phyloP scores from a whole-genome alignment of 495 filamentous ascomycete species.

The Aspergillus panamensis region DNA sequence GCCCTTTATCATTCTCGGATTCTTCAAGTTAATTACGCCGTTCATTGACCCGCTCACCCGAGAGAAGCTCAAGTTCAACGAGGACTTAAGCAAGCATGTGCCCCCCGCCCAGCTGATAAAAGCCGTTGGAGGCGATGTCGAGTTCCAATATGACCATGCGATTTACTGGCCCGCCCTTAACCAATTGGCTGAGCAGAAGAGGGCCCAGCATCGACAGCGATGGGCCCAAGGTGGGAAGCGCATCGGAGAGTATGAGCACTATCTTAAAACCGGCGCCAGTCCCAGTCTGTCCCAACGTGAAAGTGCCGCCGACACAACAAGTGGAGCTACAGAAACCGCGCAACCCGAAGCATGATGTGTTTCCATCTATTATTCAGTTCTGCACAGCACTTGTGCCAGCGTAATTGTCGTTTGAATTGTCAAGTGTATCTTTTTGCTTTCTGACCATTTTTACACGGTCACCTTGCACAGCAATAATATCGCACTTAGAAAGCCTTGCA shows the following conservation, averaged over 20 bases:
- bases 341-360: neutral
- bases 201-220: conserved; percentile 54
- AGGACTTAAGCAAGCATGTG: conserved; percentile 73
- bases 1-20: conserved; percentile 80
- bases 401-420: neutral
- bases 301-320: neutral
- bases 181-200: conserved; percentile 59
- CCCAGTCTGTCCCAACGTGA: conserved; percentile 34
- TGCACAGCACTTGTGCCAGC: neutral
- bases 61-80: conserved; percentile 93
- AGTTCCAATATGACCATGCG: conserved; percentile 85
- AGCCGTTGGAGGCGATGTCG: conserved; percentile 48
- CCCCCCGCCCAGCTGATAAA: conserved; percentile 75
- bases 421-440: neutral
- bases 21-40: conserved; percentile 92
- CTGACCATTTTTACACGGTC: neutral
- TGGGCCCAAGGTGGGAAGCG: conserved; percentile 77
- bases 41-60: conserved; percentile 93
- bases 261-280: conserved; percentile 62
- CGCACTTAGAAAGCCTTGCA: neutral
- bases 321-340: neutral
- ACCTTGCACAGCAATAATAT: neutral
- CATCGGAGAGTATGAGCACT: conserved; percentile 80
- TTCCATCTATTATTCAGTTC: neutral
- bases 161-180: conserved; percentile 85